A percentile compares a stretch with the other conserved stretches of the same genome.
phyloP scores from a whole-genome alignment of 129 eudicot species.

The Solidago caesia region DNA sequence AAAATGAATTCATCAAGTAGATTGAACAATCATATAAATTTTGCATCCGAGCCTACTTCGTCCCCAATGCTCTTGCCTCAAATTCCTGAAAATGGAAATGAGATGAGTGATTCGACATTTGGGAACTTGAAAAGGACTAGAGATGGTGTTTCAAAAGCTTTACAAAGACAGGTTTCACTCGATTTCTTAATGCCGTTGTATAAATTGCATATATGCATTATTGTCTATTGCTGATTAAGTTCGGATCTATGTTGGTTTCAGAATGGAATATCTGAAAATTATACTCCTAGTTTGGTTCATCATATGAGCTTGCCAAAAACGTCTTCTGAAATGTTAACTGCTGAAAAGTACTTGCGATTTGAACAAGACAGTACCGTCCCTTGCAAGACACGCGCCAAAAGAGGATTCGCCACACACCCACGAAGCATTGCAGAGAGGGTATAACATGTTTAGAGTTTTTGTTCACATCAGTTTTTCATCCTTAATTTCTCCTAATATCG shows the following conservation, averaged over 20 bases:
- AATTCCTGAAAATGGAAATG: constrained; percentile 41
- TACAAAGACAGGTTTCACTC: constrained; percentile 54
- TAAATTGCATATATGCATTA: not conserved
- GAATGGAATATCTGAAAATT: constrained; percentile 49
- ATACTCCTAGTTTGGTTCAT: constrained; percentile 53
- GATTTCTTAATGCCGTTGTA: not conserved
- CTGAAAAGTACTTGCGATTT: constrained; percentile 61
- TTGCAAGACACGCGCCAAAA: constrained; percentile 68
- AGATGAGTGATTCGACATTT: constrained; percentile 52
- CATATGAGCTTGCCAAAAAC: constrained; percentile 87
- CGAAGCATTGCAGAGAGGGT: constrained; percentile 99
- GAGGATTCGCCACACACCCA: constrained; percentile 97
- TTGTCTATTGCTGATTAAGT: not conserved
- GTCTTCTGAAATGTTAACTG: constrained; percentile 43
- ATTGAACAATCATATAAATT: constrained; percentile 42
- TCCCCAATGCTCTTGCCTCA: constrained; percentile 51
- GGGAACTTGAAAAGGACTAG: constrained; percentile 48
- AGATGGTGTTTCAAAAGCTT: constrained; percentile 46
- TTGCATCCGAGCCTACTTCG: constrained; percentile 46
- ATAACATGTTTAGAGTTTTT: constrained; percentile 12
- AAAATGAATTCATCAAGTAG: constrained; percentile 34
- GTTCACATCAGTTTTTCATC: not conserved
- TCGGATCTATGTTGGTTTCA: constrained; percentile 21
- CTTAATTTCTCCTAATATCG: not conserved
- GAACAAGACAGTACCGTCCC: constrained; percentile 55